Base-by-base conservation (phyloP, 2,329 filamentous ascomycete species). In the Trichoderma brevicompactum region DNA sequence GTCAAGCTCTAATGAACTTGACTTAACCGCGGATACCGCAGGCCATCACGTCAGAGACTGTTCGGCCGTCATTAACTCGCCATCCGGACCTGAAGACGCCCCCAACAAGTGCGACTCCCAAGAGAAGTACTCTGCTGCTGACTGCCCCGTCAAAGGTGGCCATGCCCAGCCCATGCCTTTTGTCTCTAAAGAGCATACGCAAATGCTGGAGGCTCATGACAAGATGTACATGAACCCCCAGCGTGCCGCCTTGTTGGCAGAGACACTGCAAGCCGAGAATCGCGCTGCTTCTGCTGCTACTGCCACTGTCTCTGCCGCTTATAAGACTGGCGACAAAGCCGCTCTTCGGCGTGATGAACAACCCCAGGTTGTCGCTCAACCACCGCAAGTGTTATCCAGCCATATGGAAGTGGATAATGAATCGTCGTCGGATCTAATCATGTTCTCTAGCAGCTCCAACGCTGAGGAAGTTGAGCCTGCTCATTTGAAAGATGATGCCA, bases 31-130 rank as follows among this genome's bases (percentile, higher is more conserved):
- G 49, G 46, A 38, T 52, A 17, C 15, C 19, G 7, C n/a, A 73
- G 71, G 69, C 2, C 69, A 70, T 55, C 62, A 65, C 32, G 60
- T 70, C 28, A 63, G 66, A 19, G 36, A 71, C 7, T 72, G 69
- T 44, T 59, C 66, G 10, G 65, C 54, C 23, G 67, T 63, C 13
- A 61, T 15, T 15, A 62, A 66, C 32, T 41, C 13, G 9, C 38
- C 9, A 3, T 66, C 65, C 23, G 66, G 52, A 3, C 38, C 55
- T 15, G 58, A 59, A 10, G 71, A 72, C 41, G 15, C 66, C 5
- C 72, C 71, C 56, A 61, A 64, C 34, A 44, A 62, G 7, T 73
- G 71, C 17, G 69, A 67, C 15, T 43, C 44, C 2, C 28, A 46
- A 40, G 67, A 63, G 2, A 58, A 68, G 23, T 68, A 72, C 53